Percentiles rank a stretch among this genome's conserved stretches.
These are phyloP conservation scores for Chenopodium quinoa DNA, from an alignment of 148 eudicot genomes.

Conservation along the genomic window DNA sequence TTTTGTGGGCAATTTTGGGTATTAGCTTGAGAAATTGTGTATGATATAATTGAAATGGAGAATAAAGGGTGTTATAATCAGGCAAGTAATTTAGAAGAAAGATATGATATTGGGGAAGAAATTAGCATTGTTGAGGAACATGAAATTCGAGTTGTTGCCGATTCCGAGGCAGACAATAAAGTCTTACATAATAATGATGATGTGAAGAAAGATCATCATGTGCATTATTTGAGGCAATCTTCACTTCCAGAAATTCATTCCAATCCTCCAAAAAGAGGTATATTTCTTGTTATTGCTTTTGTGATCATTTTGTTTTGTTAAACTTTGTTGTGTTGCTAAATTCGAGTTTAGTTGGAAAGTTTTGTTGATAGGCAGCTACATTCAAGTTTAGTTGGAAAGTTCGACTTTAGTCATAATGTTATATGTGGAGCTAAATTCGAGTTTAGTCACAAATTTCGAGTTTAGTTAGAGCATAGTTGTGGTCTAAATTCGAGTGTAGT, in stretches of 20 bases:
- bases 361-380: too few species aligned
- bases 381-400: too few species aligned
- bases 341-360: neutral
- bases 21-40: neutral
- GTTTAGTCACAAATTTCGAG: too few species aligned
- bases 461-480: too few species aligned
- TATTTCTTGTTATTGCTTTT: neutral
- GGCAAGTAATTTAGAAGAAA: conserved; percentile 15
- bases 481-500: too few species aligned
- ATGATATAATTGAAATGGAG: conserved; percentile 24
- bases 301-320: neutral
- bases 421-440: too few species aligned
- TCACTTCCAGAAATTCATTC: conserved; percentile 13
- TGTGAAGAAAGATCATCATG: conserved; percentile 3
- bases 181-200: neutral
- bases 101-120: conserved; percentile 7
- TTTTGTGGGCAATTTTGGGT: neutral
- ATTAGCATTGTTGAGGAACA: neutral
- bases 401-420: too few species aligned
- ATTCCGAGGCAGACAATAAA: neutral
- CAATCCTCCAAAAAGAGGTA: conserved; percentile 21
- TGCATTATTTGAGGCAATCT: conserved; percentile 9
- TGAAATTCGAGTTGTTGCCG: conserved; percentile 15
- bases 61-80: conserved; percentile 5
- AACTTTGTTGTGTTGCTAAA: neutral